phyloP scores from a whole-genome alignment of 306 rosid species.

The Argentina anserina region DNA sequence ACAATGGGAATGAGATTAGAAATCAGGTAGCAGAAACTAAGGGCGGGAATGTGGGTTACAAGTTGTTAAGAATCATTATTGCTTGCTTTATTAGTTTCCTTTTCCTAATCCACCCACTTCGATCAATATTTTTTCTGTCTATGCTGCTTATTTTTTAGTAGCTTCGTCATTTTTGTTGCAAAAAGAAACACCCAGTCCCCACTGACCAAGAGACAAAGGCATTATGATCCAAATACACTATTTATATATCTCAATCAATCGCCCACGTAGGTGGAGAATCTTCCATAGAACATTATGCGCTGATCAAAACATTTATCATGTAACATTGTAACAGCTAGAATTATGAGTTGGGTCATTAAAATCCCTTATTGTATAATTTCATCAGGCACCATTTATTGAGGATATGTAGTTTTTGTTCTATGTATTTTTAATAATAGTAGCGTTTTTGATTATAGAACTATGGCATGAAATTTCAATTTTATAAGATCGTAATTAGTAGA shows the following conservation, averaged over 20 bases:
- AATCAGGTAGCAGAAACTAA: conserved; percentile 54
- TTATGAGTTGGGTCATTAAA: too few species aligned
- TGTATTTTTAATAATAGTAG: too few species aligned
- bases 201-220: conserved; percentile 26
- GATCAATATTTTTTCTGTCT: background rate
- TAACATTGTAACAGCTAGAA: too few species aligned
- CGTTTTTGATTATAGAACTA: too few species aligned
- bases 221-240: conserved; percentile 15
- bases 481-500: too few species aligned
- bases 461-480: too few species aligned
- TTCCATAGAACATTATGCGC: background rate
- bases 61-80: conserved; percentile 20
- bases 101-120: conserved; percentile 20
- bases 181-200: conserved; percentile 29
- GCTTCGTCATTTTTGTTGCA: background rate
- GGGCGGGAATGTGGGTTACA: conserved; percentile 38
- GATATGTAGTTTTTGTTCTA: too few species aligned
- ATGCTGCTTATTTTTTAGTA: background rate
- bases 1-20: conserved; percentile 17
- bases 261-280: background rate
- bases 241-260: background rate
- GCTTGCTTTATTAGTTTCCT: conserved; percentile 8
- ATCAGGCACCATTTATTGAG: too few species aligned
- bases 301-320: too few species aligned
- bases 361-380: too few species aligned